These are phyloP conservation scores for Dioscorea dumetorum DNA, from an alignment of 106 monocot species.

Conservation along the genomic window DNA sequence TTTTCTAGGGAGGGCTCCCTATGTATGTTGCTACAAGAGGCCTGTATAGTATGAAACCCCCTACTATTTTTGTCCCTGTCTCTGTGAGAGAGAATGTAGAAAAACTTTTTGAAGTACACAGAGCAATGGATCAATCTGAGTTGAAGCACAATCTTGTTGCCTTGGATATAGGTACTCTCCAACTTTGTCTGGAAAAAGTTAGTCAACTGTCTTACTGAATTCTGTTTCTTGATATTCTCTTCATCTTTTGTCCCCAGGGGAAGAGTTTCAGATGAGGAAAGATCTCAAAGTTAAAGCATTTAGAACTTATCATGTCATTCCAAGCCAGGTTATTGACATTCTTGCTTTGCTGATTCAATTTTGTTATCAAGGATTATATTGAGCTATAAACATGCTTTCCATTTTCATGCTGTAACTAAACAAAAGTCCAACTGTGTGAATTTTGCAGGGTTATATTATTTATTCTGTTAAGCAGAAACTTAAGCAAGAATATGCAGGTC, in stretches of 20 bases:
- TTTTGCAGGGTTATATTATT: conserved; percentile 84
- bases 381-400: not conserved
- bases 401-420: too few relatives aligned
- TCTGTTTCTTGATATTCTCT: not conserved
- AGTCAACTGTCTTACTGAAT: conserved; percentile 1
- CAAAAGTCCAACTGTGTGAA: not conserved
- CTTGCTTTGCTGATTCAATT: not conserved
- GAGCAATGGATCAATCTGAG: conserved; percentile 86
- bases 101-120: conserved; percentile 71
- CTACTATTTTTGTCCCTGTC: conserved; percentile 80
- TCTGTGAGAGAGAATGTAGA: conserved; percentile 66
- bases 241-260: conserved; percentile 36
- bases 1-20: conserved; percentile 76
- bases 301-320: conserved; percentile 83
- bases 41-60: conserved; percentile 74
- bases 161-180: conserved; percentile 53
- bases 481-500: conserved; percentile 57
- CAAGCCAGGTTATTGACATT: conserved; percentile 57
- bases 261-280: conserved; percentile 72
- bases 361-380: not conserved
- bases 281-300: conserved; percentile 91
- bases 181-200: not conserved
- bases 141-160: conserved; percentile 63
- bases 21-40: conserved; percentile 93
- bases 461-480: conserved; percentile 83